Evolutionary conservation across 2,329 filamentous ascomycete species (phyloP), one percentile per base, ranked within the genome.

Genomic region (Xylaria sp.): DNA sequence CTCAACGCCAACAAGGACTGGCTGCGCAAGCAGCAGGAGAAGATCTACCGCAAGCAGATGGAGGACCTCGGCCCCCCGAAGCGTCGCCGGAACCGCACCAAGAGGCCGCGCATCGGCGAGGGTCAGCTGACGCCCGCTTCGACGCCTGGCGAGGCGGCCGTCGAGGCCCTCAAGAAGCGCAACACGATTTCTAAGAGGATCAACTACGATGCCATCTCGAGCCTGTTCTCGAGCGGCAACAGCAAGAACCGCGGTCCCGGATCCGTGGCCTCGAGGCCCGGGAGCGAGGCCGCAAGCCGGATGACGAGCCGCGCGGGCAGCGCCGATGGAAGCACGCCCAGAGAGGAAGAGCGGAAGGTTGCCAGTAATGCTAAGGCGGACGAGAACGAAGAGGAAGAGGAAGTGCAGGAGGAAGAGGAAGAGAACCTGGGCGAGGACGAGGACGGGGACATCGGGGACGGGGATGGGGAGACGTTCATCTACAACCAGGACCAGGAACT

Each of bases 1-100:
- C 86, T 96, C 40, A 92, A 93, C 55, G 87, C 92, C 69, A 97
- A 99, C 72, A 92, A 94, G 69, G 91, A 95, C 62, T 99, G 92
- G 83, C 79, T 99, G 38, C 89, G 93, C 7, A 83, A 86, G 44
- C 89, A 95, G 68, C 92, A 97, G 67, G 86, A 90, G 56, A 96
- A 94, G 71, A 80, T 89, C 6, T 88, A 95, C 52, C 84, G 89
- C 38, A 83, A 86, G 54, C 90, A 92, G 71, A 76, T 84, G 57
- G 83, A 82, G 54, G 63, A 63, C 16, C 53, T 71, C 5, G 75
- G 69, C 21, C 80, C 79, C 60, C 81, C 77, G 51, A 89, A 80
- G 73, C 81, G 78, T 51, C 80, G 74, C n/a, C 78, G 84, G 20
- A 81, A 81, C 48, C 76, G 70, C 4, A 54, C 66, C 39, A 71